phyloP scores from a whole-genome alignment of 371 early-diverging fungal species.

The Paraphysoderma sedebokerense region DNA sequence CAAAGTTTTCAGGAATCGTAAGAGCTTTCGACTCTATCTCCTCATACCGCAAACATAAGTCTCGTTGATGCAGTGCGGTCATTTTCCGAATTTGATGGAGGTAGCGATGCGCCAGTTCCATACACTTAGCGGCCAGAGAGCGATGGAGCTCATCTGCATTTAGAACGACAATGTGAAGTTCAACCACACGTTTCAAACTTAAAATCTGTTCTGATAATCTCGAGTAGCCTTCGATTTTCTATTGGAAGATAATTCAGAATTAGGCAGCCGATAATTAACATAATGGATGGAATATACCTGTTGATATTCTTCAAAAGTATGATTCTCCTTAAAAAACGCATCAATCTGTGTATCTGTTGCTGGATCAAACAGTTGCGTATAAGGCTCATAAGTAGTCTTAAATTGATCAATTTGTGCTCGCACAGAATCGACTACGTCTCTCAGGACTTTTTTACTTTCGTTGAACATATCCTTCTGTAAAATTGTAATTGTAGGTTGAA shows the following conservation, averaged over 20 bases:
- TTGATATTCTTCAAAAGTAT: slow-evolving; percentile 25
- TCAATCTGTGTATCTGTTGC: slow-evolving; percentile 12
- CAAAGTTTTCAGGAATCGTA: slow-evolving; percentile 29
- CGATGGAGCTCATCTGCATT: slow-evolving; percentile 25
- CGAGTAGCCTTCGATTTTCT: slow-evolving; percentile 29
- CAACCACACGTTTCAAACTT: slow-evolving; percentile 12
- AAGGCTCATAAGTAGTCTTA: no score
- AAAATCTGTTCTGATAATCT: slow-evolving; percentile 14
- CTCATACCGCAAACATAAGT: slow-evolving; percentile 10
- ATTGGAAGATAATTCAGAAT: not conserved
- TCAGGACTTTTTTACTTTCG: no score
- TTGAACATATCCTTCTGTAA: no score
- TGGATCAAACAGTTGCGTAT: no score
- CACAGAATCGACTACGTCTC: no score
- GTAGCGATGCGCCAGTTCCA: slow-evolving; percentile 18
- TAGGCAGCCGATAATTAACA: not conserved
- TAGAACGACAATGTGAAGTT: slow-evolving; percentile 26
- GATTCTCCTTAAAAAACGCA: slow-evolving; percentile 16
- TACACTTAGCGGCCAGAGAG: slow-evolving; percentile 14
- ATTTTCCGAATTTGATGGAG: slow-evolving; percentile 19
- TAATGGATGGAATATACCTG: slow-evolving; percentile 10
- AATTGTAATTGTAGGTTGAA: no score
- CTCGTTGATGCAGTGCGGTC: slow-evolving; percentile 18
- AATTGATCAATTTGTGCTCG: no score
- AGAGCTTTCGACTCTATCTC: slow-evolving; percentile 21